Evolutionary conservation across 1,284 basidiomycete species (phyloP).

Genomic region (Cutaneotrichosporon dermatis): DNA sequence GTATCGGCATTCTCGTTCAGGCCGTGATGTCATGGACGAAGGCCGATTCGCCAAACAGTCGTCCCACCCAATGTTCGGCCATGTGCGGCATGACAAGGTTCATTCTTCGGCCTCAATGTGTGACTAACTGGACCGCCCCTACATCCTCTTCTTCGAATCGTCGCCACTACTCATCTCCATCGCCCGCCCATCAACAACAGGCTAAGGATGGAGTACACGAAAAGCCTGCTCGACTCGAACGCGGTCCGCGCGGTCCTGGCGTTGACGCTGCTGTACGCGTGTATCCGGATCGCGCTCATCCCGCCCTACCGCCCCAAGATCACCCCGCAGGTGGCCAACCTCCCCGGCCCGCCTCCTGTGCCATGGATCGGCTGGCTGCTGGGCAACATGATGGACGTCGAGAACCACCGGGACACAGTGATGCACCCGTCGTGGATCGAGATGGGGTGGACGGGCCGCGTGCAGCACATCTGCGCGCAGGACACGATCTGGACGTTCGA

Average conservation of each 20-base stretch:
- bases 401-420: background rate
- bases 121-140: too few relatives aligned
- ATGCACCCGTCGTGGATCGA: conserved; percentile 1
- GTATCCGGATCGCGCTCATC: background rate
- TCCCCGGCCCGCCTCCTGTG: conserved; percentile 10
- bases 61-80: too few relatives aligned
- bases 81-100: too few relatives aligned
- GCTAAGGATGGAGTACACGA: background rate
- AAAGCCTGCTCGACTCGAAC: background rate
- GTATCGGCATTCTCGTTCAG: too few relatives aligned
- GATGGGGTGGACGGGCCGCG: conserved; percentile 25
- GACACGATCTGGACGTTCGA: conserved; percentile 60
- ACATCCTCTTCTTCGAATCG: too few relatives aligned
- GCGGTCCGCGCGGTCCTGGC: background rate
- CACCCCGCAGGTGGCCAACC: conserved; percentile 8
- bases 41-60: too few relatives aligned
- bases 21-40: too few relatives aligned
- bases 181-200: background rate
- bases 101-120: too few relatives aligned
- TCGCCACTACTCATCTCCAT: too few relatives aligned
- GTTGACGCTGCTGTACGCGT: background rate
- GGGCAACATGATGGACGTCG: conserved; percentile 3
- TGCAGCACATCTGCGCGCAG: conserved; percentile 26
- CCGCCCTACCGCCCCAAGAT: background rate
- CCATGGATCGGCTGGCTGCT: conserved; percentile 3